phyloP scores from a whole-genome alignment of 2,329 filamentous ascomycete genomes.

The Lizonia empirigonia region DNA sequence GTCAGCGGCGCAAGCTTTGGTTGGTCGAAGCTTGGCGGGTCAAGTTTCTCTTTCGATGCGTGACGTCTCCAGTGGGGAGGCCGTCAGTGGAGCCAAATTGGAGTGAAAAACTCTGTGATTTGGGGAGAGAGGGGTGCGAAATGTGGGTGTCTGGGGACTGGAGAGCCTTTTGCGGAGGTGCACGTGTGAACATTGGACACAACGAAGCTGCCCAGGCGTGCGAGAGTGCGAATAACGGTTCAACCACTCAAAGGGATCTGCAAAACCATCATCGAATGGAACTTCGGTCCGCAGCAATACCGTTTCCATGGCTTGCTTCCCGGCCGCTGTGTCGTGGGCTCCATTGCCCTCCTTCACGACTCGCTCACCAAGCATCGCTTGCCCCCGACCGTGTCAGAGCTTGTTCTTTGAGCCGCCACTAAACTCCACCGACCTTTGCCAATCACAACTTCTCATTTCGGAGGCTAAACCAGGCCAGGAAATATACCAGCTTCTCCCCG shows the following conservation, averaged over 20 bases:
- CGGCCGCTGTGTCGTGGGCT: slow-evolving; percentile 4
- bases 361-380: slow-evolving; percentile 27
- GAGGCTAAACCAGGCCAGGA: slow-evolving; percentile 26
- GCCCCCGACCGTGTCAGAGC: slow-evolving; percentile 26
- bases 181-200: neutral
- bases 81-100: slow-evolving; percentile 11
- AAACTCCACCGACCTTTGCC: slow-evolving; percentile 14
- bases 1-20: slow-evolving; percentile 22
- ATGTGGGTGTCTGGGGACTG: slow-evolving; percentile 19
- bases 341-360: slow-evolving; percentile 12
- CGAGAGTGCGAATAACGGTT: neutral
- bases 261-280: neutral
- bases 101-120: slow-evolving; percentile 15
- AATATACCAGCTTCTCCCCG: slow-evolving; percentile 23
- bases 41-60: slow-evolving; percentile 12
- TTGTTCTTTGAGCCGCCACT: slow-evolving; percentile 17
- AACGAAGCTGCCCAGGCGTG: neutral
- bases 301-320: slow-evolving; percentile 7
- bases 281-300: neutral
- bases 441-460: slow-evolving; percentile 21
- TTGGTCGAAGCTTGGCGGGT: slow-evolving; percentile 15
- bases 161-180: slow-evolving; percentile 27
- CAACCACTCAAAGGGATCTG: neutral
- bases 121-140: slow-evolving; percentile 7
- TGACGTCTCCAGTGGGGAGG: slow-evolving; percentile 25